A percentile compares a stretch with the other conserved stretches of the same genome.
phyloP scores from a whole-genome alignment of 2,329 filamentous ascomycete genomes.

The Fusarium subtropicale region DNA sequence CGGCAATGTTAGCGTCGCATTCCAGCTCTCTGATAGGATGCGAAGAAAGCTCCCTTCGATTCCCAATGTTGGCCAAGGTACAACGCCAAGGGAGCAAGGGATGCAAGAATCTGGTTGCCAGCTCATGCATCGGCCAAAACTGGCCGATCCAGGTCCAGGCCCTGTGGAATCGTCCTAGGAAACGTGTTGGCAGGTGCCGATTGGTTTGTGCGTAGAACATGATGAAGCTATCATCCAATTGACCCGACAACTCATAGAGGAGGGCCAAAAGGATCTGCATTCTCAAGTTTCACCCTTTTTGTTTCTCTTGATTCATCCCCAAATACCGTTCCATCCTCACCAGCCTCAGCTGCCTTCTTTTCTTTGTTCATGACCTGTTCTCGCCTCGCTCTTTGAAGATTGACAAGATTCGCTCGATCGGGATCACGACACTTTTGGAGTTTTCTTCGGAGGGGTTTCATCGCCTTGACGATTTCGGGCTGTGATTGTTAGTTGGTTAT shows the following conservation, averaged over 20 bases:
- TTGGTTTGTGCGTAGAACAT: slow-evolving; percentile 15
- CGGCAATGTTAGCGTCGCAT: slow-evolving; percentile 29
- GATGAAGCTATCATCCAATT: slow-evolving; percentile 10
- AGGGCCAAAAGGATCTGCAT: slow-evolving; percentile 63
- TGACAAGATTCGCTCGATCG: slow-evolving; percentile 77
- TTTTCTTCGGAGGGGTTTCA: slow-evolving; percentile 73
- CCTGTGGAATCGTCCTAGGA: slow-evolving; percentile 1
- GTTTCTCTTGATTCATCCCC: slow-evolving; percentile 56
- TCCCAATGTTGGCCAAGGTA: background rate
- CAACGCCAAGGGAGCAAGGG: slow-evolving; percentile 16
- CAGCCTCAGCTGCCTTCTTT: slow-evolving; percentile 54
- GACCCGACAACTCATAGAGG: slow-evolving; percentile 50
- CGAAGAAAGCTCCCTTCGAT: slow-evolving; percentile 16
- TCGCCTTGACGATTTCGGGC: slow-evolving; percentile 58
- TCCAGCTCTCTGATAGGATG: slow-evolving; percentile 20
- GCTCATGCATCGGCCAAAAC: slow-evolving; percentile 31
- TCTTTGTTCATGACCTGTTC: slow-evolving; percentile 62
- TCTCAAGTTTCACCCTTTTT: slow-evolving; percentile 61
- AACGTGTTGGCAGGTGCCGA: slow-evolving; percentile 26
- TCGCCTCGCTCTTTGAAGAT: slow-evolving; percentile 72
- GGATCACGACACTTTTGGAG: slow-evolving; percentile 80
- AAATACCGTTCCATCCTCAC: slow-evolving; percentile 61
- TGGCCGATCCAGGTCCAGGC: slow-evolving; percentile 20
- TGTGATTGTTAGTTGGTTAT: slow-evolving; percentile 45
- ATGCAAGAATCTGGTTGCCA: slow-evolving; percentile 21